Evolutionary conservation across 371 early-diverging fungal species (phyloP).

Genomic region (Syncephalastrum racemosum): DNA sequence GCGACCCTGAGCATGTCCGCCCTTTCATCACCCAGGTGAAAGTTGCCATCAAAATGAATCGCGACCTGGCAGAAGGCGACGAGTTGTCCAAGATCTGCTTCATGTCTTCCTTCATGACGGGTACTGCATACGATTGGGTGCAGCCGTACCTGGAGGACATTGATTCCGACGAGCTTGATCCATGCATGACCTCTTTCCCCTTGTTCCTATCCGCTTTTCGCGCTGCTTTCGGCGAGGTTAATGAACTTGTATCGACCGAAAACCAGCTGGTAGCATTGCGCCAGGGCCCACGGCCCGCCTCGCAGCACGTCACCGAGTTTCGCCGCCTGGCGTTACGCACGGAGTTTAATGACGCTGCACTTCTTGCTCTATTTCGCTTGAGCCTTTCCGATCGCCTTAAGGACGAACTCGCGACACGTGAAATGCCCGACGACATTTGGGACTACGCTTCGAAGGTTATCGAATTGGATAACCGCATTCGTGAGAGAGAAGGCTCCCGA

Average conservation of each 20-base stretch:
- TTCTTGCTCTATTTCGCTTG: background rate
- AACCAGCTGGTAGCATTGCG: background rate
- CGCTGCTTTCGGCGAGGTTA: slow-evolving; percentile 3
- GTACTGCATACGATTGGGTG: slow-evolving; percentile 2
- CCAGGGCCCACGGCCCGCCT: background rate
- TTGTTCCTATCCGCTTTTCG: background rate
- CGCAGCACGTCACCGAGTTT: background rate
- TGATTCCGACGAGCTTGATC: slow-evolving; percentile 2
- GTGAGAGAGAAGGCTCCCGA: slow-evolving; percentile 5
- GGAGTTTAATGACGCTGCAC: background rate
- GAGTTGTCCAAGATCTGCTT: slow-evolving; percentile 4
- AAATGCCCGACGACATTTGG: slow-evolving; percentile 2
- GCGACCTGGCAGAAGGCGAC: background rate
- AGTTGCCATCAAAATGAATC: slow-evolving; percentile 1
- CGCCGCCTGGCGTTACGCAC: too few relatives aligned
- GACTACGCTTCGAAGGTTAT: slow-evolving; percentile 1
- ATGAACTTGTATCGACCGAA: background rate
- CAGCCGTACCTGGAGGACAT: slow-evolving; percentile 2
- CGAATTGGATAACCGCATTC: slow-evolving; percentile 6
- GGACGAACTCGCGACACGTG: too few relatives aligned
- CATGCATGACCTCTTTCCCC: background rate
- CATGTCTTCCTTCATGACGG: slow-evolving; percentile 6
- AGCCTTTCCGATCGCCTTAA: background rate
- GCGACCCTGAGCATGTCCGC: too few relatives aligned
- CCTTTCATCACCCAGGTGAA: too few relatives aligned